phyloP scores from a whole-genome alignment of 129 eudicot genomes.

The Deinandra increscens region DNA sequence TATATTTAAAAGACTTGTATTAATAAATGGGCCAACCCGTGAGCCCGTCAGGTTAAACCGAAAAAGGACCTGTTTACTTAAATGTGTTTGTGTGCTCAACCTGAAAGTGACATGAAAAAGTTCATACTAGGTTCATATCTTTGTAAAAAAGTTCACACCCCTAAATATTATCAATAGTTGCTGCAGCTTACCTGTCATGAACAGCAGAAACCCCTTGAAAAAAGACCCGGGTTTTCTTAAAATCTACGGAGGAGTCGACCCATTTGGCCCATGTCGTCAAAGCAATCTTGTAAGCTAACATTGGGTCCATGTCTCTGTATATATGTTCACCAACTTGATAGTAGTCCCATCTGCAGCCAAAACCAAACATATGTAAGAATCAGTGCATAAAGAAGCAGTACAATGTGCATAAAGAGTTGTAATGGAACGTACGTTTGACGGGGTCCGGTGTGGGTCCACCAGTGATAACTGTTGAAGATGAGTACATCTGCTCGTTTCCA shows the following conservation, averaged over 20 bases:
- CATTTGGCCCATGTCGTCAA: slow-evolving; percentile 81
- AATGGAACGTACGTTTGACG: slow-evolving; percentile 43
- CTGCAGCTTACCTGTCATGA: slow-evolving; percentile 44
- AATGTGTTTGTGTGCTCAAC: background rate
- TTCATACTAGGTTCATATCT: background rate
- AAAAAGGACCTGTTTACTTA: too few species aligned
- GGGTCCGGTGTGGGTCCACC: slow-evolving; percentile 76
- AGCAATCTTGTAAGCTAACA: slow-evolving; percentile 78
- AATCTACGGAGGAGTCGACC: slow-evolving; percentile 69
- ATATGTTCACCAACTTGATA: slow-evolving; percentile 59
- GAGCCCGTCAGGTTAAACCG: too few species aligned
- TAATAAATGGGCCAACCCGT: background rate
- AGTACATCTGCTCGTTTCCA: slow-evolving; percentile 72
- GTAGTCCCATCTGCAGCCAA: slow-evolving; percentile 81
- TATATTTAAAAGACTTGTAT: background rate
- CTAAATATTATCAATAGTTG: background rate
- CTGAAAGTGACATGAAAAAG: background rate
- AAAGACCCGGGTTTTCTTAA: slow-evolving; percentile 55
- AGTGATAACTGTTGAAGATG: slow-evolving; percentile 84
- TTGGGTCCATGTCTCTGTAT: slow-evolving; percentile 57
- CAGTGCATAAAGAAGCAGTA: background rate
- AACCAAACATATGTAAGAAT: background rate
- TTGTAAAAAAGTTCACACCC: background rate
- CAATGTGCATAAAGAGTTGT: background rate
- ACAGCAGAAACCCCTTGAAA: slow-evolving; percentile 72